Conservation (phyloP, 768 basidiomycete genomes). For the Gautieria morchelliformis region DNA sequence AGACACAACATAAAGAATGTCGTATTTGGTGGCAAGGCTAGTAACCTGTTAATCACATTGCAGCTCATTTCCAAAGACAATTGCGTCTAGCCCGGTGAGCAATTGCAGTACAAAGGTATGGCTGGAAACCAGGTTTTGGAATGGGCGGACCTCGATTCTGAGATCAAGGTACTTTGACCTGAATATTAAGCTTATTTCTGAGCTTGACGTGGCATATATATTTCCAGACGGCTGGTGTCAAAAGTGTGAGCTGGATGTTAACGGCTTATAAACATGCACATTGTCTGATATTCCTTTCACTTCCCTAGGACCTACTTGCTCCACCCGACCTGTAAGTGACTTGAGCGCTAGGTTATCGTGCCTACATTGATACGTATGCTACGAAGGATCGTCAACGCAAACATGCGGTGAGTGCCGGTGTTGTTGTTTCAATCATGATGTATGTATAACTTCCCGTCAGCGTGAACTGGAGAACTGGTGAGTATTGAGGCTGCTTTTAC, state of each 20-base stretch:
- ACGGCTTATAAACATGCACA: background rate
- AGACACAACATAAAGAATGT: constrained; percentile 41
- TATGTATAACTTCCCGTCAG: constrained; percentile 27
- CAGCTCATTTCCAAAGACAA: background rate
- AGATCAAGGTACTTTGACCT: constrained; percentile 31
- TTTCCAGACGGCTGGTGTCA: constrained; percentile 27
- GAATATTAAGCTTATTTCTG: background rate
- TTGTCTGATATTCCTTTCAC: constrained; percentile 25
- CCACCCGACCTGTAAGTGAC: constrained; percentile 28
- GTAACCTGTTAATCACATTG: background rate
- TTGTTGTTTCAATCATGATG: constrained; percentile 21
- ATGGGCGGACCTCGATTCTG: constrained; percentile 49
- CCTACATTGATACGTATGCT: constrained; percentile 1
- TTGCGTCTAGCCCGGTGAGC: constrained; percentile 27
- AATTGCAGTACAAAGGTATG: constrained; percentile 40
- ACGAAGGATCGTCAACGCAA: constrained; percentile 25
- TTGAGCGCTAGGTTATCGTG: background rate
- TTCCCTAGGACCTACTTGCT: constrained; percentile 22
- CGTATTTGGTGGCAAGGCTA: constrained; percentile 42
- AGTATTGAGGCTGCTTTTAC: constrained; percentile 22
- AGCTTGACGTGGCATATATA: background rate
- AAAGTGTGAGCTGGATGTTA: constrained; percentile 17
- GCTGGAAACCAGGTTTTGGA: constrained; percentile 56
- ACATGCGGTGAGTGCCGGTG: constrained; percentile 34
- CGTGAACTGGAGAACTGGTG: constrained; percentile 27